Evolutionary conservation across 306 rosid genomes (phyloP), one percentile per base, ranked within the genome.

Genomic region (Vigna nakashimae): DNA sequence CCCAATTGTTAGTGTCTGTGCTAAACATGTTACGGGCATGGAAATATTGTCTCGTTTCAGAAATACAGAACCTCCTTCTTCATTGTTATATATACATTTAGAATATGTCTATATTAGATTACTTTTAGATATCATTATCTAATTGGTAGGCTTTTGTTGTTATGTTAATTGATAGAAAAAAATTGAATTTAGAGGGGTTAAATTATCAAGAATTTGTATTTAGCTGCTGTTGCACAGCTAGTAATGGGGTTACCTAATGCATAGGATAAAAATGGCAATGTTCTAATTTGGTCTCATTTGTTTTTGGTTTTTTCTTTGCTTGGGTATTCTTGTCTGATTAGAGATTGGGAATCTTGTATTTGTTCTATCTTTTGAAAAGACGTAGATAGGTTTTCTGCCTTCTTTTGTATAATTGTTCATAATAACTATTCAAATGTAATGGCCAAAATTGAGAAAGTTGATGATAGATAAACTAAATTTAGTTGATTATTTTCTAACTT

Each of bases 401-500:
- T 43, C 52, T 8, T 32, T 4, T 8, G 71, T 26, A 56, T 4
- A 36, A 36, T 40, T 11, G 14, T 73, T 60, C 9, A 16, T 58
- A 20, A 46, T 60, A 50, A 18, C 38, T 46, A 18, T 24, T 38
- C 15, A 65, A 65, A 30, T 18, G 12, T 32, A 62, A 10, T 2
- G n/a, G 63, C 17, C 67, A n/a, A 20, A 71, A 2, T 52, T 34
- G 73, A 51, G 20, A 50, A 66, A 4, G 52, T 34, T 75, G 71
- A 64, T 43, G 60, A 45, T 60, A 67, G 17, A 36, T 11, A 32
- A 53, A 15, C 65, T 68, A 15, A 15, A 13, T 56, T 81, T 42
- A 14, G 36, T 60, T 68, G 4, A 51, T 83, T 82, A 56, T 84
- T 82, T 7, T 15, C 70, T 67, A 55, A 50, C 15, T 48, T 69